A percentile compares a stretch with the other conserved stretches of the same genome.
These are phyloP conservation scores for Picochlorum sp. DNA, from an alignment of 139 green algal species.

Conservation along the genomic window DNA sequence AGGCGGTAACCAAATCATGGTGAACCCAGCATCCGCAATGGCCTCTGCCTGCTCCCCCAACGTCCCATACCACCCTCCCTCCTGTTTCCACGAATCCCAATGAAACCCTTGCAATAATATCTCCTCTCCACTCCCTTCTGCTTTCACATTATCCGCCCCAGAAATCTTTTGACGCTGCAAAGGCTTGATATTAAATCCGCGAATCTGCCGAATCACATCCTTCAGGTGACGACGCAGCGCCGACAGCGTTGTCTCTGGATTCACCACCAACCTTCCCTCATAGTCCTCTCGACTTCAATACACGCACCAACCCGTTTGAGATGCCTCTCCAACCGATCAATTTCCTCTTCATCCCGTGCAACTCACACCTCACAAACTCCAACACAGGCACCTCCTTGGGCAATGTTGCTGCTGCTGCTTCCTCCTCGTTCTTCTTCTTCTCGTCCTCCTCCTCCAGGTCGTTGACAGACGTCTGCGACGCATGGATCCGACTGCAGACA, in stretches of 20 bases:
- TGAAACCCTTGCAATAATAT: conserved; percentile 91
- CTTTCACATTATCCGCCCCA: not conserved
- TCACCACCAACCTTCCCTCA: not conserved
- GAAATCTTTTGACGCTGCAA: not conserved
- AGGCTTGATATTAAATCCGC: conserved; percentile 21
- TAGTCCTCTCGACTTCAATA: too few relatives aligned
- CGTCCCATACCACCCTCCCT: conserved; percentile 46
- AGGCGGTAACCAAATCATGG: conserved; percentile 87
- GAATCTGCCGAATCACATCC: not conserved
- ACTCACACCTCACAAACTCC: too few relatives aligned
- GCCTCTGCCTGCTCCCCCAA: conserved; percentile 21
- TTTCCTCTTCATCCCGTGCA: too few relatives aligned
- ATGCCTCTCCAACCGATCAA: too few relatives aligned
- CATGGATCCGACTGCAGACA: too few relatives aligned
- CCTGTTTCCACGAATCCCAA: conserved; percentile 61
- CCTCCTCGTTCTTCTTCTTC: too few relatives aligned
- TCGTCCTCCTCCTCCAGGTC: too few relatives aligned
- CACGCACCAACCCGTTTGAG: too few relatives aligned
- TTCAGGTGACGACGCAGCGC: not conserved
- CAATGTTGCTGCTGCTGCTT: too few relatives aligned
- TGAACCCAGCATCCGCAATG: conserved; percentile 77
- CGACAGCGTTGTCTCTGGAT: not conserved
- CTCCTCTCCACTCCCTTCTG: conserved; percentile 76
- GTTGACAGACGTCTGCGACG: too few relatives aligned
- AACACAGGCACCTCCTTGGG: too few relatives aligned